phyloP scores from a whole-genome alignment of 306 rosid genomes.

The Leucaena leucocephala region DNA sequence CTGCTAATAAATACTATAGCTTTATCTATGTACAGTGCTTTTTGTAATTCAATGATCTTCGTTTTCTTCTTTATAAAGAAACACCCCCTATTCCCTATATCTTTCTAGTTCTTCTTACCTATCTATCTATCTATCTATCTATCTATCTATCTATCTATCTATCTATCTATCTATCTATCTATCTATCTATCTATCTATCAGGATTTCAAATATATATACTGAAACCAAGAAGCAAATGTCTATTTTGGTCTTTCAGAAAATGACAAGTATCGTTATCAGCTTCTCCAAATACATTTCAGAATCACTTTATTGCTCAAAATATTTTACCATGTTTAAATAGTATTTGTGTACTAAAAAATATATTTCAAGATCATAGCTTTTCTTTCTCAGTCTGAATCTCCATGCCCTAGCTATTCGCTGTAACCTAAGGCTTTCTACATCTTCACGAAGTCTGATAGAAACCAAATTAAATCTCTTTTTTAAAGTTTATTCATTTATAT shows the following conservation, averaged over 20 bases:
- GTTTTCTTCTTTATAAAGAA: slow-evolving; percentile 3
- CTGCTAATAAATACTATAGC: slow-evolving; percentile 23
- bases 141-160: too few relatives aligned
- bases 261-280: not conserved
- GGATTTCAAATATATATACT: not conserved
- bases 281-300: not conserved
- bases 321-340: not conserved
- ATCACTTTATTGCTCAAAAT: not conserved
- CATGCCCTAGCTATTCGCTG: not conserved
- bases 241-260: slow-evolving; percentile 2
- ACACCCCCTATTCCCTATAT: not conserved
- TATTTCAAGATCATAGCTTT: too few relatives aligned
- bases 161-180: too few relatives aligned
- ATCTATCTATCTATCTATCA: not conserved
- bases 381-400: not conserved
- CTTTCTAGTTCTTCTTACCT: too few relatives aligned
- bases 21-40: slow-evolving; percentile 11
- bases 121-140: too few relatives aligned
- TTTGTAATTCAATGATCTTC: not conserved
- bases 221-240: not conserved
- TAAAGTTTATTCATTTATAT: not conserved
- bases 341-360: not conserved
- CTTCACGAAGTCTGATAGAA: not conserved
- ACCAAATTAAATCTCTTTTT: not conserved
- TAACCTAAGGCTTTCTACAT: not conserved